A percentile compares a stretch with the other conserved stretches of the same genome.
Evolutionary conservation across 2,329 filamentous ascomycete species (phyloP).

Genomic region (Cladosporium sp.): DNA sequence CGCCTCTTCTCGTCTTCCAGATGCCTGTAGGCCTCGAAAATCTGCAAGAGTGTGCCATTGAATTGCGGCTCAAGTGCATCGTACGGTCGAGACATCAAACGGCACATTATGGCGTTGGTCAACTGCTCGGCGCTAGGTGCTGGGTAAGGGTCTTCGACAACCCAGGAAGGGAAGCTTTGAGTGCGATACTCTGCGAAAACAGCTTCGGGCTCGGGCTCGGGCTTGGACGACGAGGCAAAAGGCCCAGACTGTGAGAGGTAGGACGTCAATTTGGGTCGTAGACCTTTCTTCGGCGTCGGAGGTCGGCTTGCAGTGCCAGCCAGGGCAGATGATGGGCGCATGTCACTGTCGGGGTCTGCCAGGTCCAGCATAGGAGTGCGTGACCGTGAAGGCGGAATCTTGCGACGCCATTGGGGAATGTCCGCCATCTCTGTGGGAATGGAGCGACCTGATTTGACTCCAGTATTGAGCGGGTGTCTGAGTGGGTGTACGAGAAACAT

Average conservation of each 20-base stretch:
- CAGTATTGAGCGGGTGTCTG: too few species aligned
- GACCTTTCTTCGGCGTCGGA: slow-evolving; percentile 29
- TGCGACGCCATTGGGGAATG: slow-evolving; percentile 33
- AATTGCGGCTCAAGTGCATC: slow-evolving; percentile 26
- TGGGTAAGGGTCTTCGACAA: slow-evolving; percentile 23
- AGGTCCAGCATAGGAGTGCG: slow-evolving; percentile 28
- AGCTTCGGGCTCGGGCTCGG: slow-evolving; percentile 15
- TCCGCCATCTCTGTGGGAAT: slow-evolving; percentile 25
- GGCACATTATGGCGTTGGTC: slow-evolving; percentile 29
- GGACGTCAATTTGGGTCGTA: slow-evolving; percentile 37
- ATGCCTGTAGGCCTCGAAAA: slow-evolving; percentile 39
- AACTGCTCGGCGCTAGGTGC: slow-evolving; percentile 23
- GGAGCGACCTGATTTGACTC: not conserved
- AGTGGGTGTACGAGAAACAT: not conserved
- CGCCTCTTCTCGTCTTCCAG: slow-evolving; percentile 32
- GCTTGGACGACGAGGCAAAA: slow-evolving; percentile 13
- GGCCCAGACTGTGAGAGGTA: slow-evolving; percentile 34
- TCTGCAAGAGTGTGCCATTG: slow-evolving; percentile 36
- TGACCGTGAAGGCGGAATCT: slow-evolving; percentile 29
- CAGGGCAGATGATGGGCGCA: not conserved
- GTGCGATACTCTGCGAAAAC: slow-evolving; percentile 22
- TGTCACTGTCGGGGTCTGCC: slow-evolving; percentile 27
- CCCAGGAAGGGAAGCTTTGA: slow-evolving; percentile 24
- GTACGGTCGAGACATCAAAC: slow-evolving; percentile 27
- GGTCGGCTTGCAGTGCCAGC: slow-evolving; percentile 8